These are phyloP conservation scores for Novymonas esmeraldas DNA, from an alignment of 208 protist genomes.

Conservation along the genomic window DNA sequence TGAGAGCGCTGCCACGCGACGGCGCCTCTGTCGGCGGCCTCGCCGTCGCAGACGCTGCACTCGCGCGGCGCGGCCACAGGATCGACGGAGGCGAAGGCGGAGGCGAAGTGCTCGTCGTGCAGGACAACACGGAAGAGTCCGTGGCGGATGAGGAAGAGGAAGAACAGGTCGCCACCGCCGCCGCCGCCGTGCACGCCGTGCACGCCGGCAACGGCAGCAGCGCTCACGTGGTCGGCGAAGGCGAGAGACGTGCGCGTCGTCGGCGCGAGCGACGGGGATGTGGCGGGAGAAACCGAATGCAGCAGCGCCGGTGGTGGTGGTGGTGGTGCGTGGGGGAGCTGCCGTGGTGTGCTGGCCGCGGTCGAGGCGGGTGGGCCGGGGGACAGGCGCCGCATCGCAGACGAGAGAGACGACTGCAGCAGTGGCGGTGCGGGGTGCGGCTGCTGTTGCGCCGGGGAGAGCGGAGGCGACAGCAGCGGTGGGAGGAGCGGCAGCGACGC, in stretches of 20 bases:
- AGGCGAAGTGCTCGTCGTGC: constrained; percentile 30
- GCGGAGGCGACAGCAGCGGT: neutral
- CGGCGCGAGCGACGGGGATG: too few species aligned
- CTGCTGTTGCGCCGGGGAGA: neutral
- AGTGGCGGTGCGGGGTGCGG: neutral
- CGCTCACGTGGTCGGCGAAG: constrained; percentile 1
- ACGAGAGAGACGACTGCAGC: neutral
- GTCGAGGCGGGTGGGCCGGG: neutral
- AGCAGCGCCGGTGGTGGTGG: neutral
- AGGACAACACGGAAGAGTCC: constrained; percentile 52
- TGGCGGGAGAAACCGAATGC: neutral
- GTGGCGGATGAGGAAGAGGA: constrained; percentile 40
- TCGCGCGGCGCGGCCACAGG: neutral
- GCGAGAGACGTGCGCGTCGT: neutral
- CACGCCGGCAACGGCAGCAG: neutral
- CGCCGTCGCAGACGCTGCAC: neutral
- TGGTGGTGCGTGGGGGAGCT: neutral
- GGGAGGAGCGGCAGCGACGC: neutral
- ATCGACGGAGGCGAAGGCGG: constrained; percentile 26
- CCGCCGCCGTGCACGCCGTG: constrained; percentile 1
- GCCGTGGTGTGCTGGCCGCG: neutral
- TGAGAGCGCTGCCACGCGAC: constrained; percentile 12
- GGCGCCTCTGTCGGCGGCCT: neutral
- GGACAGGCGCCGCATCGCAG: neutral
- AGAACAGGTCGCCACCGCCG: constrained; percentile 6